Base-by-base conservation (phyloP, 2,329 filamentous ascomycete species). In the Talaromyces piceae region DNA sequence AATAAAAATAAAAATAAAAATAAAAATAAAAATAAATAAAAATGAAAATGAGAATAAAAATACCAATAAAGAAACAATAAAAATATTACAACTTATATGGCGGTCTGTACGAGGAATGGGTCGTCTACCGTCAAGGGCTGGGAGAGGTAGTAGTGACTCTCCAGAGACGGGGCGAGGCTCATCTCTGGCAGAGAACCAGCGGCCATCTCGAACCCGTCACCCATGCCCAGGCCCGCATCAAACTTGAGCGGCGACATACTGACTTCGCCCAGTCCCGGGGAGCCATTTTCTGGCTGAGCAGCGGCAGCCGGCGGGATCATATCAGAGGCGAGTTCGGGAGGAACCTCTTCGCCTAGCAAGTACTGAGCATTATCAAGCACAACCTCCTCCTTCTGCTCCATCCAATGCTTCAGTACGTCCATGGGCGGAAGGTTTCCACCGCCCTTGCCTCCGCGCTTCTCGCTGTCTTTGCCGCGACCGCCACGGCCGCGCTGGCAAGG, bases 341-440 rank as follows among this genome's bases (percentile, higher is more conserved):
- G 46, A 5, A 43, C 45, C 25, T 64, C 59, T 28, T 62, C 54
- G 51, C 64, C 62, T 53, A 60, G 51, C 37, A 57, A 53, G 44
- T 55, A 57, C 25, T 59, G 56, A 25, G 62, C 60, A 54, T 69
- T 68, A 45, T 69, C 67, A 23, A 65, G 57, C 27, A 72, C 70
- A 39, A 68, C 54, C 57, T 79, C 78, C 50, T 79, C 74, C 45
- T 77, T 71, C 66, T 83, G 77, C 55, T 73, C 69, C 69, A 84
- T 80, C 80, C 80, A 84, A 51, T 76, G 70, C 63, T 80, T 82
- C 54, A 83, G 68, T 46, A 74, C 71, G 28, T 82, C 79, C 74
- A 84, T 83, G 1, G 78, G 70, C 3, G 81, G 81, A 55, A 77
- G 69, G 55, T 81, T 79, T n/a, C 81, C 80, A 33, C 80, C 80